phyloP scores from a whole-genome alignment of 2,329 filamentous ascomycete genomes.

The Spiromastix sp. region DNA sequence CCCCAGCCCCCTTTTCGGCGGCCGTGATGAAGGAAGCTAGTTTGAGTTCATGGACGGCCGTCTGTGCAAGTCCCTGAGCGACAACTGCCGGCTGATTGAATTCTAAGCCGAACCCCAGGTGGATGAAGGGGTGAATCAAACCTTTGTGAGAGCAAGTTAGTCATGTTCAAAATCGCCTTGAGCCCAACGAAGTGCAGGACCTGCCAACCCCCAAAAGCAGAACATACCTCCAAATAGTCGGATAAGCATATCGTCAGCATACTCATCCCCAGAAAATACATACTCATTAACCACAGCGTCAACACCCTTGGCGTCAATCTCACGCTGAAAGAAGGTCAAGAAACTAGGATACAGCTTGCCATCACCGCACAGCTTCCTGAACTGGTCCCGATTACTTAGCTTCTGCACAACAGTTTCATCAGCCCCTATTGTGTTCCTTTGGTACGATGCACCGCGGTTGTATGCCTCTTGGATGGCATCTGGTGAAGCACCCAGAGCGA shows the following conservation, averaged over 20 bases:
- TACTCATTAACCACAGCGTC: conserved; percentile 53
- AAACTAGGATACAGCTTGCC: conserved; percentile 61
- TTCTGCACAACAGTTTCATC: conserved; percentile 44
- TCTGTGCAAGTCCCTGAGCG: conserved; percentile 68
- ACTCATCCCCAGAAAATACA: conserved; percentile 55
- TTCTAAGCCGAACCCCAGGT: conserved; percentile 76
- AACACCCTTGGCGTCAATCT: conserved; percentile 58
- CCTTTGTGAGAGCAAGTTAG: conserved; percentile 39
- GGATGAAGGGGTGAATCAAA: conserved; percentile 70
- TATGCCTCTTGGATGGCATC: conserved; percentile 54
- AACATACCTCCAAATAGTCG: conserved; percentile 54
- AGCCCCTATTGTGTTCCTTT: conserved; percentile 43
- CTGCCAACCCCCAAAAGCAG: too few relatives aligned
- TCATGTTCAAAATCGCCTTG: too few relatives aligned
- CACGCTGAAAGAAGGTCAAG: conserved; percentile 62
- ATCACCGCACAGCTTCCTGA: conserved; percentile 52
- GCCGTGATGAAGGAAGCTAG: conserved; percentile 42
- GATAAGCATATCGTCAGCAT: conserved; percentile 57
- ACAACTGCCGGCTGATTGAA: conserved; percentile 73
- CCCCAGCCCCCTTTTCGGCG: conserved; percentile 25
- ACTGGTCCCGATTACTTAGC: conserved; percentile 47
- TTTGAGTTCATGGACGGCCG: conserved; percentile 55
- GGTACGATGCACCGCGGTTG: conserved; percentile 55
- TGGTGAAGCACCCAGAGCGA: conserved; percentile 59
- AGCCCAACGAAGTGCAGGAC: too few relatives aligned